These are phyloP conservation scores for Solanum appendiculatum DNA, from an alignment of 257 asterid species.

Conservation along the genomic window DNA sequence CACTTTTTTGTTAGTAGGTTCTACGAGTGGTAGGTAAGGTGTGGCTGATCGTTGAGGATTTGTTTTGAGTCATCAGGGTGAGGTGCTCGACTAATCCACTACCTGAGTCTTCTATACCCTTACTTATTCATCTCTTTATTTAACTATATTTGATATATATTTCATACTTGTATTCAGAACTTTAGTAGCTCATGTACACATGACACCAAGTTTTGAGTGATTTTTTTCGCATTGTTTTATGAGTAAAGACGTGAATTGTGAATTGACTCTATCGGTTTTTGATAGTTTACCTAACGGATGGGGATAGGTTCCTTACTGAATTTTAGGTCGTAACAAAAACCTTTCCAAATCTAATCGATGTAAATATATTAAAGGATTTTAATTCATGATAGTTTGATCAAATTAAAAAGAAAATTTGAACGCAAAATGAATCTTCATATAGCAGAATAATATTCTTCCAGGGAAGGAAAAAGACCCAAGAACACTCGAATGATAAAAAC, in stretches of 20 bases:
- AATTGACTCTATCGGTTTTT: too few relatives aligned
- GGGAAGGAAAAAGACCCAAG: neutral
- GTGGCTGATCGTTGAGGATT: neutral
- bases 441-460: neutral
- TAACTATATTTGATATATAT: neutral
- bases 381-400: neutral
- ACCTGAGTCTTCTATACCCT: neutral
- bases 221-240: neutral
- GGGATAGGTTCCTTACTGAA: neutral
- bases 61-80: neutral
- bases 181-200: neutral
- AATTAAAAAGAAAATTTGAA: neutral
- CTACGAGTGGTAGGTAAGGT: neutral
- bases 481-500: neutral
- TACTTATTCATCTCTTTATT: neutral
- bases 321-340: too few relatives aligned
- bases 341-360: too few relatives aligned
- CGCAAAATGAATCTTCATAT: neutral
- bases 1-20: too few relatives aligned
- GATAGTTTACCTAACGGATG: neutral
- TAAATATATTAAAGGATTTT: too few relatives aligned
- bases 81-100: neutral
- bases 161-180: neutral
- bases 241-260: neutral
- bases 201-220: neutral